phyloP scores from a whole-genome alignment of 23 red algal species.

The Gracilaria domingensis region DNA sequence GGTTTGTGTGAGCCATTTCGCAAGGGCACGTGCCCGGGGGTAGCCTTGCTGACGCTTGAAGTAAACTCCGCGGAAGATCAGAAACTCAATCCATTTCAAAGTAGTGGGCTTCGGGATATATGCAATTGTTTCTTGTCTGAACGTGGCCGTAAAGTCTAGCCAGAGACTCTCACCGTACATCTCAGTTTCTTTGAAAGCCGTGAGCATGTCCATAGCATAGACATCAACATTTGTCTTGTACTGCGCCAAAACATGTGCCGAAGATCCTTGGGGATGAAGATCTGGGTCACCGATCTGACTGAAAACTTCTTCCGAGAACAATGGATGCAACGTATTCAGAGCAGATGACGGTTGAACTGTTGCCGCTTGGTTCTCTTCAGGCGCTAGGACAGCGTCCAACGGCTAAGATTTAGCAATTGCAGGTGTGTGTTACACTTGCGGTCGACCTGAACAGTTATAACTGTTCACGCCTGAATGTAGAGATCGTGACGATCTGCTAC shows the following conservation, averaged over 20 bases:
- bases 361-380: too few relatives aligned
- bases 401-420: too few relatives aligned
- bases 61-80: not conserved
- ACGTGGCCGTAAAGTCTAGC: not conserved
- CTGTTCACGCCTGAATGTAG: too few relatives aligned
- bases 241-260: not conserved
- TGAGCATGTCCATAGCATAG: not conserved
- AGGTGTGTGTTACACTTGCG: not conserved
- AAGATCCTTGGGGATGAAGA: not conserved
- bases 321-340: too few relatives aligned
- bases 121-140: not conserved
- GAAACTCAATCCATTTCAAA: slow-evolving; percentile 9
- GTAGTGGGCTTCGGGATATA: not conserved
- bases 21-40: not conserved
- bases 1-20: not conserved
- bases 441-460: too few relatives aligned
- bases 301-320: too few relatives aligned
- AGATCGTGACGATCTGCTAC: too few relatives aligned
- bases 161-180: not conserved
- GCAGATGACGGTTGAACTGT: too few relatives aligned
- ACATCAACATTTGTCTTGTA: not conserved
- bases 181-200: slow-evolving; percentile 3
- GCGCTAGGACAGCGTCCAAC: too few relatives aligned
- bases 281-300: not conserved
- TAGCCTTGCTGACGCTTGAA: slow-evolving; percentile 11